These are phyloP conservation scores for Pseudopithomyces maydicus DNA, from an alignment of 2,329 filamentous ascomycete genomes.

Conservation along the genomic window DNA sequence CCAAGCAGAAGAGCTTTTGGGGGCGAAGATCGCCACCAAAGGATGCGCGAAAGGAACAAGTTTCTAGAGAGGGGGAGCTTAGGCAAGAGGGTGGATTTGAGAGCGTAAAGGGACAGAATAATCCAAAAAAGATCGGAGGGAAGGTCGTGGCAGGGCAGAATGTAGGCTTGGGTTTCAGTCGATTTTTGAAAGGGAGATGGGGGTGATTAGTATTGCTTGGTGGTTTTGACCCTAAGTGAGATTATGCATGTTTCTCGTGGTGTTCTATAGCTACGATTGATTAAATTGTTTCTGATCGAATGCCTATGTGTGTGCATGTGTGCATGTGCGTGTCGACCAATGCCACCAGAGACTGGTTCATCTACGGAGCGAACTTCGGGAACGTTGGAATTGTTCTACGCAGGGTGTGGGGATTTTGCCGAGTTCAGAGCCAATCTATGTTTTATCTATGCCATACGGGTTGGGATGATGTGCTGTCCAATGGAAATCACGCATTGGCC, in stretches of 20 bases:
- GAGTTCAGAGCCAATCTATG: not conserved
- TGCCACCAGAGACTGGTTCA: too few species aligned
- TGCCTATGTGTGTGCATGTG: too few species aligned
- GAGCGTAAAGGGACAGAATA: not conserved
- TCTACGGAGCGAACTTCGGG: too few species aligned
- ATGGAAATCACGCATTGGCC: not conserved
- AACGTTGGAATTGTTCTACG: too few species aligned
- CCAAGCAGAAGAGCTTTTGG: conserved; percentile 1
- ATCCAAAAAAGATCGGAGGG: not conserved
- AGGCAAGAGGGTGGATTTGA: not conserved
- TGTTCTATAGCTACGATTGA: too few species aligned
- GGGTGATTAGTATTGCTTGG: too few species aligned
- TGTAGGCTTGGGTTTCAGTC: not conserved
- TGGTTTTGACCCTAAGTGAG: too few species aligned
- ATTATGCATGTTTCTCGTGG: too few species aligned
- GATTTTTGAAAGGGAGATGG: too few species aligned
- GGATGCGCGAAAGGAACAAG: not conserved
- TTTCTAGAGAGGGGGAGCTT: not conserved
- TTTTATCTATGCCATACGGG: not conserved
- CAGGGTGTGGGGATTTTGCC: too few species aligned
- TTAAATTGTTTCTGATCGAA: too few species aligned
- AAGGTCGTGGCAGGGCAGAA: not conserved
- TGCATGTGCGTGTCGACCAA: too few species aligned
- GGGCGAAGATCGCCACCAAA: not conserved
- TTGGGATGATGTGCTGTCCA: not conserved